A percentile compares a stretch with the other conserved stretches of the same genome.
Conservation (phyloP, 148 eudicot species). For the Drosera capensis region DNA sequence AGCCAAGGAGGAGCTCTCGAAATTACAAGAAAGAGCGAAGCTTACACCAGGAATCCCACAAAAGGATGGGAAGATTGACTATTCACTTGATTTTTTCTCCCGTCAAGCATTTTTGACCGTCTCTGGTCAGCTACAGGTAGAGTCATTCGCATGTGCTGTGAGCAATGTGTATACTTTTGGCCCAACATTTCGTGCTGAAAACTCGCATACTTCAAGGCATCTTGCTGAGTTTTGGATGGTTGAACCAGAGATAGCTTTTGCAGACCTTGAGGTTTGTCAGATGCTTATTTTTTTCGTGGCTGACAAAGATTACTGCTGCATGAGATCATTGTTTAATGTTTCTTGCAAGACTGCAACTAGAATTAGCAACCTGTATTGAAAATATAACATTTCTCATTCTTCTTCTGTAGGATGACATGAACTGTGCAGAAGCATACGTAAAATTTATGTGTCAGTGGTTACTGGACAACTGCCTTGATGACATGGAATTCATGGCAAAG, state of each 20-base stretch:
- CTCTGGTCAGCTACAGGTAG: conserved; percentile 94
- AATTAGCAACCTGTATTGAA: neutral
- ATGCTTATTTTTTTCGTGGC: too few relatives aligned
- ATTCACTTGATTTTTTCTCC: conserved; percentile 71
- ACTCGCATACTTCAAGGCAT: conserved; percentile 93
- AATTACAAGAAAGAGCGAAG: conserved; percentile 51
- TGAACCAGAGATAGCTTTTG: conserved; percentile 95
- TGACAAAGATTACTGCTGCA: too few relatives aligned
- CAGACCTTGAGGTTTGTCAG: conserved; percentile 58
- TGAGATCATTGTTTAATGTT: neutral
- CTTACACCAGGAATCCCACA: conserved; percentile 67
- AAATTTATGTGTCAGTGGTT: conserved; percentile 76
- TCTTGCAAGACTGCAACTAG: conserved; percentile 1
- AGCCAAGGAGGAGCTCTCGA: conserved; percentile 57
- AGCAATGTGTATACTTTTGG: conserved; percentile 91
- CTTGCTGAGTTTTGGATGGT: conserved; percentile 99
- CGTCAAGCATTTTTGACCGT: conserved; percentile 98
- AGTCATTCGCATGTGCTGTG: conserved; percentile 81
- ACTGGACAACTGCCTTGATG: conserved; percentile 85
- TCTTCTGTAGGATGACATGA: conserved; percentile 76
- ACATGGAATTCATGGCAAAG: conserved; percentile 84
- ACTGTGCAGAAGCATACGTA: conserved; percentile 85
- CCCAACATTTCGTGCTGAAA: conserved; percentile 91
- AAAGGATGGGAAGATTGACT: conserved; percentile 88
- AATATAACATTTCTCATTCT: neutral